A percentile compares a stretch with the other conserved stretches of the same genome.
Conservation (phyloP, 2,329 filamentous ascomycete genomes). For the Penicillium paneum region DNA sequence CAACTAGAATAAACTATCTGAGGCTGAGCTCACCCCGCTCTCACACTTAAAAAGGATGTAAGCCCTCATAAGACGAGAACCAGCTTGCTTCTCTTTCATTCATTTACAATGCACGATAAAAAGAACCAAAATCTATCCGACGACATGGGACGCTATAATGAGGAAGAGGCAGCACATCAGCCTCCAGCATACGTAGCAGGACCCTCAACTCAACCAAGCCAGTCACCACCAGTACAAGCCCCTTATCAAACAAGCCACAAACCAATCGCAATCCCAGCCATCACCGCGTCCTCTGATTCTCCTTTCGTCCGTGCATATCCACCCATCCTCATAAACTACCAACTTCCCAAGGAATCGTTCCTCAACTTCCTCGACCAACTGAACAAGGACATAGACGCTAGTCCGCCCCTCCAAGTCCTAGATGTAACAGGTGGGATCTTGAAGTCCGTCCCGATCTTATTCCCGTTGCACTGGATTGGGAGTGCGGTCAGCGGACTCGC, state of each 20-base stretch:
- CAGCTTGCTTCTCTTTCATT: not conserved
- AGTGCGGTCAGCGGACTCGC: slow-evolving; percentile 23
- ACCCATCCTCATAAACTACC: slow-evolving; percentile 8
- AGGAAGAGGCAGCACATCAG: not conserved
- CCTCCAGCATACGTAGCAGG: slow-evolving; percentile 4
- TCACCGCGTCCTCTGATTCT: slow-evolving; percentile 11
- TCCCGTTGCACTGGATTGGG: slow-evolving; percentile 26
- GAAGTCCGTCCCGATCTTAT: slow-evolving; percentile 23
- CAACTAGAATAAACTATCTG: not conserved
- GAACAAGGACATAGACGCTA: slow-evolving; percentile 24
- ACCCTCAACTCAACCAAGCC: not conserved
- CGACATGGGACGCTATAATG: not conserved
- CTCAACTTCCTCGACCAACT: slow-evolving; percentile 27
- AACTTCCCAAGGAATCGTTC: slow-evolving; percentile 18
- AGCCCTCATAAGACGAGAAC: not conserved
- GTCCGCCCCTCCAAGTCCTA: slow-evolving; percentile 28
- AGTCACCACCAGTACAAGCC: not conserved
- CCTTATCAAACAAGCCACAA: not conserved
- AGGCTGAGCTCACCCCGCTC: slow-evolving; percentile 2
- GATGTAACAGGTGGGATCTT: slow-evolving; percentile 27
- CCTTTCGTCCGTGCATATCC: slow-evolving; percentile 20
- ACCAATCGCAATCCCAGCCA: slow-evolving; percentile 19
- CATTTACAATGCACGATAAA: slow-evolving; percentile 3
- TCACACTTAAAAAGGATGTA: not conserved
- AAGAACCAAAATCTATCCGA: slow-evolving; percentile 4